These are phyloP conservation scores for Lepidium campestre DNA, from an alignment of 441 rosid genomes.

Conservation along the genomic window DNA sequence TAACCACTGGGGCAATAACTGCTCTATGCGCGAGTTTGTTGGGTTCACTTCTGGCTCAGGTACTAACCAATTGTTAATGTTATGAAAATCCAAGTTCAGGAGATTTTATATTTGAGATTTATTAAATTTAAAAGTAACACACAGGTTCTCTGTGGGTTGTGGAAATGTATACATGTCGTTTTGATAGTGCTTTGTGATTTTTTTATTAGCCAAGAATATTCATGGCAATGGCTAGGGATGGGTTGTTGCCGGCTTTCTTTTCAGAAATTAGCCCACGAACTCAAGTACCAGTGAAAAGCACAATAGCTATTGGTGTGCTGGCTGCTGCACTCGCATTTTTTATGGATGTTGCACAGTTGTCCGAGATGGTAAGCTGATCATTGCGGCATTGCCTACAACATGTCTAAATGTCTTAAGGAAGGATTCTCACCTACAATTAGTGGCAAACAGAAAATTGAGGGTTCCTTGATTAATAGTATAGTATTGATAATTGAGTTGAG, in stretches of 20 bases:
- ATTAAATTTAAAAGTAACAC: not conserved
- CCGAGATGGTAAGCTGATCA: constrained; percentile 66
- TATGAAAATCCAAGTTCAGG: not conserved
- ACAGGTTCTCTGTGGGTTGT: not conserved
- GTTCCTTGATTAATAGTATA: not conserved
- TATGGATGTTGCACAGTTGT: constrained; percentile 83
- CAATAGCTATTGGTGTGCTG: constrained; percentile 53
- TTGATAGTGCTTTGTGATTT: constrained; percentile 12
- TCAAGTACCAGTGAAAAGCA: constrained; percentile 81
- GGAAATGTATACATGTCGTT: not conserved
- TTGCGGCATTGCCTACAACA: not conserved
- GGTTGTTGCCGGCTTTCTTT: constrained; percentile 77
- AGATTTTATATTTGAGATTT: not conserved
- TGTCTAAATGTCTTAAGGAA: not conserved
- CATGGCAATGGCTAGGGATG: constrained; percentile 96
- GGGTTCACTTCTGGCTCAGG: constrained; percentile 89
- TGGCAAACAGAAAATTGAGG: constrained; percentile 4
- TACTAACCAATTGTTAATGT: constrained; percentile 14
- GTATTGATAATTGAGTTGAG: not conserved
- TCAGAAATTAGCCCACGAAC: constrained; percentile 60
- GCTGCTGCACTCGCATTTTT: constrained; percentile 70
- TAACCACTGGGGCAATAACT: constrained; percentile 77
- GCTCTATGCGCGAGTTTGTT: constrained; percentile 78
- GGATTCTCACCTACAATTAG: not conserved
- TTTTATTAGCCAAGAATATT: constrained; percentile 69